These are phyloP conservation scores for Penicillium sp. DNA, from an alignment of 2,329 filamentous ascomycete species.

Conservation along the genomic window DNA sequence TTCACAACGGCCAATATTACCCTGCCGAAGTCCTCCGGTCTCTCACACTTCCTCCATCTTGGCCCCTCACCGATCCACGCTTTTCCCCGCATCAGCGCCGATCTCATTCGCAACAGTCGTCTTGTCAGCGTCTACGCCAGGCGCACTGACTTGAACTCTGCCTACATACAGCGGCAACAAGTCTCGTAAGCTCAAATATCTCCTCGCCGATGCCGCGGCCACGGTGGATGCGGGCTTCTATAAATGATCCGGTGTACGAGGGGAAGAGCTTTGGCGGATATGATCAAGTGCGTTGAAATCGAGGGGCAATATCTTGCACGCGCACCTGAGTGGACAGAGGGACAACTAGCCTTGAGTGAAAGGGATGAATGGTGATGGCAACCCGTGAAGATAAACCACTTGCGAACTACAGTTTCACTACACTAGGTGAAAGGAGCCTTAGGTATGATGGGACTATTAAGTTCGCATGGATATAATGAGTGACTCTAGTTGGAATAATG, in stretches of 20 bases:
- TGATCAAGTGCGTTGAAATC: constrained; percentile 61
- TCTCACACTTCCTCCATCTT: constrained; percentile 59
- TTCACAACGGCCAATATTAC: not conserved
- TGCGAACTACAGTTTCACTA: not conserved
- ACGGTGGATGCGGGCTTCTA: too few relatives aligned
- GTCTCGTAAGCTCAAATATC: too few relatives aligned
- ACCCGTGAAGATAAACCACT: not conserved
- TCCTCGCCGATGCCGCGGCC: too few relatives aligned
- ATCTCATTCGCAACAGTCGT: too few relatives aligned
- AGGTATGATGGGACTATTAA: constrained; percentile 1
- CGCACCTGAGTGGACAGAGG: constrained; percentile 65
- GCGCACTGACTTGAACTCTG: too few relatives aligned
- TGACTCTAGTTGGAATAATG: constrained; percentile 23
- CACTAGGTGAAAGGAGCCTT: not conserved
- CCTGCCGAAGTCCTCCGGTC: constrained; percentile 59
- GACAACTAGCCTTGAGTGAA: constrained; percentile 58
- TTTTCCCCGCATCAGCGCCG: constrained; percentile 59
- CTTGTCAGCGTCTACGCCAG: too few relatives aligned
- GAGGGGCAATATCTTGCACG: constrained; percentile 64
- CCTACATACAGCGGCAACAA: too few relatives aligned
- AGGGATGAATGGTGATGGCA: not conserved
- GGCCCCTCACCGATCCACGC: constrained; percentile 64
- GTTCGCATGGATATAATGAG: constrained; percentile 20
- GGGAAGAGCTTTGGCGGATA: constrained; percentile 67
- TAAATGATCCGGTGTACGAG: constrained; percentile 71